Evolutionary conservation across 1,284 basidiomycete species (phyloP).

Genomic region (Leccinum cinnamomeum): DNA sequence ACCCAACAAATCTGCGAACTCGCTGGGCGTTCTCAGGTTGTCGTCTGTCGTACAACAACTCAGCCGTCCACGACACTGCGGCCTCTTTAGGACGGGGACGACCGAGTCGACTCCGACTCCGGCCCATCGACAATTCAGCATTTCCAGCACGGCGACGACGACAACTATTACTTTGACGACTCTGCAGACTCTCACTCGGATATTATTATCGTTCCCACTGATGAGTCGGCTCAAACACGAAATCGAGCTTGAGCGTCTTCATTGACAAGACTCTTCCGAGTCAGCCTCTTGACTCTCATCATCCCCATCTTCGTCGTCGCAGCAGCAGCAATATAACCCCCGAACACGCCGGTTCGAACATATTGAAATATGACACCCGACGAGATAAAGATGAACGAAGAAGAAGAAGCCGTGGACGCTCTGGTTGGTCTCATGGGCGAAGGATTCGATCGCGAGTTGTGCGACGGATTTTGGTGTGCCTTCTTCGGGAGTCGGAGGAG

Average conservation of each 20-base stretch:
- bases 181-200: not conserved
- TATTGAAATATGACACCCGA: constrained; percentile 17
- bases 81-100: constrained; percentile 8
- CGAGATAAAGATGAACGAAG: constrained; percentile 10
- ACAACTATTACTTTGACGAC: not conserved
- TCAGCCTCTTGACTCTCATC: not conserved
- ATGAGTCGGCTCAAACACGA: not conserved
- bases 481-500: not conserved
- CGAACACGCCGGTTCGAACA: not conserved
- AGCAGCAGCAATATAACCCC: not conserved
- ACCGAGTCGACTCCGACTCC: constrained; percentile 7
- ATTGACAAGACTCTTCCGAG: not conserved
- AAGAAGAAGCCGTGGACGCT: constrained; percentile 29
- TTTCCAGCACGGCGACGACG: constrained; percentile 18
- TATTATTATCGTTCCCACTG: not conserved
- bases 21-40: constrained; percentile 8
- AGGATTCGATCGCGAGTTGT: constrained; percentile 46
- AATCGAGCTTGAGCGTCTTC: not conserved
- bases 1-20: constrained; percentile 2
- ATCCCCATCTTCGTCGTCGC: not conserved
- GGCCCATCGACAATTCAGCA: constrained; percentile 16
- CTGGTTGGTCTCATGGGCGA: constrained; percentile 36
- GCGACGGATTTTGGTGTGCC: constrained; percentile 43
- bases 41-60: constrained; percentile 21
- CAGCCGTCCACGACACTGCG: not conserved